A percentile compares a stretch with the other conserved stretches of the same genome.
phyloP scores from a whole-genome alignment of 192 early-diverging fungal genomes.

The Dissophora ornata region DNA sequence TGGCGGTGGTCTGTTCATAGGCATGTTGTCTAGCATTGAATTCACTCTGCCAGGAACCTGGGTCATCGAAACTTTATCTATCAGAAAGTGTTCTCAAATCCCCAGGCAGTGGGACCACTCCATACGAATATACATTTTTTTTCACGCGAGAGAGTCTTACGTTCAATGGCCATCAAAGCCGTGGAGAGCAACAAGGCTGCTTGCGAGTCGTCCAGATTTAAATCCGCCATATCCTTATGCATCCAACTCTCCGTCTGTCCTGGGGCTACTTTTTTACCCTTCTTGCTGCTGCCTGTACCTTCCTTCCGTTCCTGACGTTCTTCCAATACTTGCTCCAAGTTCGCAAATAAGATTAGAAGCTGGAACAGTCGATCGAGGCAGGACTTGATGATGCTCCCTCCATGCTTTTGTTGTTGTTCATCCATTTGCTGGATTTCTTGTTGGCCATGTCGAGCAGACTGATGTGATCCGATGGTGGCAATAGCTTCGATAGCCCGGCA shows the following conservation, averaged over 20 bases:
- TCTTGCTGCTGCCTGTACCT: too few relatives aligned
- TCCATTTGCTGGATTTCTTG: too few relatives aligned
- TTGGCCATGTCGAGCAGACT: not conserved
- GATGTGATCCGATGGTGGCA: conserved; percentile 16
- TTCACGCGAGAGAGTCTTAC: too few relatives aligned
- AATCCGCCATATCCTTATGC: conserved; percentile 4
- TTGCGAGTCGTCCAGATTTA: conserved; percentile 20
- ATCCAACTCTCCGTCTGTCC: conserved; percentile 4
- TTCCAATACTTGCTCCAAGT: conserved; percentile 6
- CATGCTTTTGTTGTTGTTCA: too few relatives aligned
- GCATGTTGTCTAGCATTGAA: not conserved
- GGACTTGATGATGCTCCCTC: not conserved
- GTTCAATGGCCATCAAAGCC: conserved; percentile 21
- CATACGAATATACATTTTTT: too few relatives aligned
- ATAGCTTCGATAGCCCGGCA: conserved; percentile 15
- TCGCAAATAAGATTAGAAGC: conserved; percentile 14
- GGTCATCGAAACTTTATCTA: too few relatives aligned
- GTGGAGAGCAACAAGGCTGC: conserved; percentile 14
- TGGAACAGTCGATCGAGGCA: conserved; percentile 30
- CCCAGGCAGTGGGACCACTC: too few relatives aligned
- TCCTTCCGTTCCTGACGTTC: not conserved
- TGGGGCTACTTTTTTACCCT: not conserved
- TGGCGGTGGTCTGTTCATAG: not conserved
- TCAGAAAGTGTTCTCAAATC: too few relatives aligned
- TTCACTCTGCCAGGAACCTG: conserved; percentile 26